Evolutionary conservation across 2,329 filamentous ascomycete genomes (phyloP).

Genomic region (Claviceps capensis): DNA sequence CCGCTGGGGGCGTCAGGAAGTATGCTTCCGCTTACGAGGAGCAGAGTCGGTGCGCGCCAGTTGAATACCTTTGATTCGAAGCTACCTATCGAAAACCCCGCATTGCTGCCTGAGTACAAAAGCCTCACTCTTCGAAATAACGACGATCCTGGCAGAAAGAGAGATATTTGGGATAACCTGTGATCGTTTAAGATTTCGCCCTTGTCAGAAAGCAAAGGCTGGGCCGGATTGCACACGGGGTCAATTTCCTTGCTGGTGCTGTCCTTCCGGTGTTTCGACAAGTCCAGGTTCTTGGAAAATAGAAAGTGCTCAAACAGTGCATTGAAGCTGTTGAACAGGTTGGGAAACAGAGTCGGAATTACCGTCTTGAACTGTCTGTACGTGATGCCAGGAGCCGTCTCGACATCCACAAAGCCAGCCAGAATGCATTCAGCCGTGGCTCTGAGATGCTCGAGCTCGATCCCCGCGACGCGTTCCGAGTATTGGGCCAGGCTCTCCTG

Average conservation of each 20-base stretch:
- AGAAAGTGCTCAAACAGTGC: conserved; percentile 63
- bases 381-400: conserved; percentile 48
- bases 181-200: conserved; percentile 54
- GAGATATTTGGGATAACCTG: conserved; percentile 54
- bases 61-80: conserved; percentile 66
- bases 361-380: conserved; percentile 47
- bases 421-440: conserved; percentile 51
- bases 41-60: conserved; percentile 60
- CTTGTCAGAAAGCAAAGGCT: conserved; percentile 35
- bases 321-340: conserved; percentile 53
- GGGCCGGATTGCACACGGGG: conserved; percentile 15
- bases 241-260: conserved; percentile 1
- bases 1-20: conserved; percentile 34
- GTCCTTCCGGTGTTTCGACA: conserved; percentile 36
- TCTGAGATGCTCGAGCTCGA: conserved; percentile 44
- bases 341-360: conserved; percentile 46
- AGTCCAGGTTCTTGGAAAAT: conserved; percentile 58
- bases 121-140: conserved; percentile 53
- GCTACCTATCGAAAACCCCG: conserved; percentile 65
- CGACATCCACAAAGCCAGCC: conserved; percentile 50
- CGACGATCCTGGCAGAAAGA: conserved; percentile 52
- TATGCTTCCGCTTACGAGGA: conserved; percentile 54
- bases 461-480: conserved; percentile 38
- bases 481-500: conserved; percentile 53
- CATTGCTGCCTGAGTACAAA: conserved; percentile 55